phyloP scores from a whole-genome alignment of 345 rosid species.

The Salix arbutifolia region DNA sequence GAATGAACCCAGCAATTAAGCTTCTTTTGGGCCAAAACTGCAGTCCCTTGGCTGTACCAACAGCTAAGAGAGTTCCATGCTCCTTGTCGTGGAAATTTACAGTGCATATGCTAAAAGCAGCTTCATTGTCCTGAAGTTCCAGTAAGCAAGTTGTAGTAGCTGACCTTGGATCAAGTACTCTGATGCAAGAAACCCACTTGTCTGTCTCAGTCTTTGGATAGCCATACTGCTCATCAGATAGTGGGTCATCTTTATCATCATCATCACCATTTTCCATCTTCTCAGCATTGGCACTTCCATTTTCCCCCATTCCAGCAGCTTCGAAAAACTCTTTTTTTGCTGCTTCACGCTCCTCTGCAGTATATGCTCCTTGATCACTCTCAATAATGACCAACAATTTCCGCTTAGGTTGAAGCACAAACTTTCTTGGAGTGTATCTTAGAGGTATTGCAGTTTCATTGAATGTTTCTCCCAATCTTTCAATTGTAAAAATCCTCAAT shows the following conservation, averaged over 20 bases:
- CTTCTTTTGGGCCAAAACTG: constrained; percentile 83
- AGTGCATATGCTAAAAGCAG: constrained; percentile 87
- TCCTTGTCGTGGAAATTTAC: constrained; percentile 96
- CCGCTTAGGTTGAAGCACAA: constrained; percentile 74
- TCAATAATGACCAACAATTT: constrained; percentile 80
- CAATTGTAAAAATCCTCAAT: constrained; percentile 87
- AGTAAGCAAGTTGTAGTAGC: constrained; percentile 78
- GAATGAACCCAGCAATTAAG: constrained; percentile 71
- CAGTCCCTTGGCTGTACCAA: constrained; percentile 89
- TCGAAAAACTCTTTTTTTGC: constrained; percentile 85
- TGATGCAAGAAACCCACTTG: constrained; percentile 95
- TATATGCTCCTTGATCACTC: constrained; percentile 93
- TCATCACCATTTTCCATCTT: constrained; percentile 77
- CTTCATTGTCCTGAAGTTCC: constrained; percentile 98
- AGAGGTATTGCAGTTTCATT: constrained; percentile 87
- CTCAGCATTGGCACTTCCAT: constrained; percentile 54
- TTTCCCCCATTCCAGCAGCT: constrained; percentile 78
- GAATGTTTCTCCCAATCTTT: constrained; percentile 91
- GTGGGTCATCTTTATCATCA: constrained; percentile 81
- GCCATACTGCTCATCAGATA: constrained; percentile 94
- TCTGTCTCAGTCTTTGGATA: constrained; percentile 92
- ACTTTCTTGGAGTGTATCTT: constrained; percentile 94
- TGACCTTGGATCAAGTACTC: constrained; percentile 86
- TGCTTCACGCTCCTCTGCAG: constrained; percentile 95
- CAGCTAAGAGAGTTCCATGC: constrained; percentile 86